Conservation (phyloP, 116 monocot genomes). For the Iris pallida region DNA sequence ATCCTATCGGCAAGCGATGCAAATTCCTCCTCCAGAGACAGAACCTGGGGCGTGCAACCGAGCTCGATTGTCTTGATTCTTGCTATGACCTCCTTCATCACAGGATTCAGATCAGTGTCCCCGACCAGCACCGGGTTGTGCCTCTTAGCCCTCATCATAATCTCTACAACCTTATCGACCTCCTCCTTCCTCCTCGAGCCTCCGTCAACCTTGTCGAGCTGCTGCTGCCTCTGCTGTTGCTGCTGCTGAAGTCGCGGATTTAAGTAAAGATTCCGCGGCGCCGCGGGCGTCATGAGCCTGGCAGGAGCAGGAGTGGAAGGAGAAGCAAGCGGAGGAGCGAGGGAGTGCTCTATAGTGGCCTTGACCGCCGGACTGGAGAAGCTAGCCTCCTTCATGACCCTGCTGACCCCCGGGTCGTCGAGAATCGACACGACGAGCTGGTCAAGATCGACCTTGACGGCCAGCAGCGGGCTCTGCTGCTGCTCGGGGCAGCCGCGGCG, state of each 20-base stretch:
- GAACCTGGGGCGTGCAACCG: slow-evolving; percentile 16
- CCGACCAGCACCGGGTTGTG: slow-evolving; percentile 84
- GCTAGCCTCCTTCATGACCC: slow-evolving; percentile 95
- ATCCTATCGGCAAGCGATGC: slow-evolving; percentile 5
- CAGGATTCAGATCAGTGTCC: slow-evolving; percentile 46
- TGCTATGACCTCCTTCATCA: slow-evolving; percentile 48
- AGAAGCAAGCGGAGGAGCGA: slow-evolving; percentile 17
- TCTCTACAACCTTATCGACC: slow-evolving; percentile 47
- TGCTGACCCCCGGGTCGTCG: slow-evolving; percentile 87
- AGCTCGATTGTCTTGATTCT: slow-evolving; percentile 43
- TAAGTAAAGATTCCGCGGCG: slow-evolving; percentile 32
- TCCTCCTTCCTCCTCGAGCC: slow-evolving; percentile 26
- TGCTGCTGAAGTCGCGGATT: slow-evolving; percentile 38
- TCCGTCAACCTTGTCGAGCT: not conserved
- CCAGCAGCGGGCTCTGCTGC: slow-evolving; percentile 87
- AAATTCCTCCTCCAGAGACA: slow-evolving; percentile 38
- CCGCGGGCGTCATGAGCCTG: not conserved
- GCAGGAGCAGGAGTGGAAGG: not conserved
- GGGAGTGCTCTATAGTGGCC: slow-evolving; percentile 51
- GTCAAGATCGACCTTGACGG: slow-evolving; percentile 90
- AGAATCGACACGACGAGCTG: slow-evolving; percentile 89
- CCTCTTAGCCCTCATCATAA: slow-evolving; percentile 50
- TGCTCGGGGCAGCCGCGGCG: slow-evolving; percentile 81
- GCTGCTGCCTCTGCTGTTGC: not conserved
- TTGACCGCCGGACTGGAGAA: slow-evolving; percentile 89